These are phyloP conservation scores for Grammothele lineata DNA, from an alignment of 768 basidiomycete species.

Conservation along the genomic window DNA sequence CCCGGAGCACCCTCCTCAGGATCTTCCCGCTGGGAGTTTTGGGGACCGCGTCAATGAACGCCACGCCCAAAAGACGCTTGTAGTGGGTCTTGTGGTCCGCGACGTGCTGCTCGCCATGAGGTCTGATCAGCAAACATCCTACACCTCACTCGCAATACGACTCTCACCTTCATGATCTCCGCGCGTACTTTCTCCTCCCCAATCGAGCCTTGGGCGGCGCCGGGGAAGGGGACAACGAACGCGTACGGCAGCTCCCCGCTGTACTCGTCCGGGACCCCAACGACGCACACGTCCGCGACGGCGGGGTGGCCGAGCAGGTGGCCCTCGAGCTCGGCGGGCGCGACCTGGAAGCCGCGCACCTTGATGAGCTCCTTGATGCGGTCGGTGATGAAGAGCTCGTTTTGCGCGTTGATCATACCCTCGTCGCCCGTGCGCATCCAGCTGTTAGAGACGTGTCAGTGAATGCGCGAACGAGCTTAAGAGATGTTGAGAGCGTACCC, in stretches of 20 bases:
- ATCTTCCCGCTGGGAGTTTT: conserved; percentile 31
- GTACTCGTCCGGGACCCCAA: conserved; percentile 66
- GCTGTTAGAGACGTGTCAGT: conserved; percentile 39
- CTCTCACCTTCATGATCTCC: conserved; percentile 50
- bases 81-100: conserved; percentile 28
- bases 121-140: too few species aligned
- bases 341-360: conserved; percentile 43
- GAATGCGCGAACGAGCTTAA: conserved; percentile 25
- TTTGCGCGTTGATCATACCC: conserved; percentile 53
- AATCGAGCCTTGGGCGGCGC: conserved; percentile 30
- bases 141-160: too few species aligned
- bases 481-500: conserved; percentile 35
- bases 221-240: conserved; percentile 50
- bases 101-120: conserved; percentile 18
- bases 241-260: conserved; percentile 73
- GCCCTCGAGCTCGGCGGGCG: conserved; percentile 34
- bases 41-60: conserved; percentile 33
- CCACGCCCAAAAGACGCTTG: conserved; percentile 34
- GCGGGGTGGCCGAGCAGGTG: conserved; percentile 36
- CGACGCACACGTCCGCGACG: conserved; percentile 36
- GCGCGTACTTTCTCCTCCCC: conserved; percentile 36
- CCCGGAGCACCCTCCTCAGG: conserved; percentile 25
- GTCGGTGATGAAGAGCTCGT: conserved; percentile 65
- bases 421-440: conserved; percentile 74
- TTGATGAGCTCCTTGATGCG: conserved; percentile 75